These are phyloP conservation scores for Penicillium alfredii DNA, from an alignment of 495 filamentous ascomycete genomes.

Conservation along the genomic window DNA sequence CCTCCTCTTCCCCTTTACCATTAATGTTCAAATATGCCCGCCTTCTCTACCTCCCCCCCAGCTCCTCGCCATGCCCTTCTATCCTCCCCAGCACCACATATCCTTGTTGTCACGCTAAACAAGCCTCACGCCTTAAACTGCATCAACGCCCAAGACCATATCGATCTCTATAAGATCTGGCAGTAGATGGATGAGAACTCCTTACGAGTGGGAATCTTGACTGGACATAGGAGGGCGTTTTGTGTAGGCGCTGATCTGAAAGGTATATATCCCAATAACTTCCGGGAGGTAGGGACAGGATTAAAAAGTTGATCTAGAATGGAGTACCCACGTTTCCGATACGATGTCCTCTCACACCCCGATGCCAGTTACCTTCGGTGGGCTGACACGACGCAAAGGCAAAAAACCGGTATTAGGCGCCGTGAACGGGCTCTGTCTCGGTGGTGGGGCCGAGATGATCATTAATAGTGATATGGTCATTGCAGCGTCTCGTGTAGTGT, in stretches of 20 bases:
- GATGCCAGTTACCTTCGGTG: conserved; percentile 29
- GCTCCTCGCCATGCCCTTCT: conserved; percentile 31
- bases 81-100: conserved; percentile 41
- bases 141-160: conserved; percentile 45
- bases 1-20: no score
- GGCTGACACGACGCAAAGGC: conserved; percentile 42
- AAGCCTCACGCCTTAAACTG: conserved; percentile 44
- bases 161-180: conserved; percentile 48
- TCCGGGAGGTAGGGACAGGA: no score
- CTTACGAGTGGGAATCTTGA: conserved; percentile 50
- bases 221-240: conserved; percentile 52
- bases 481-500: conserved; percentile 46
- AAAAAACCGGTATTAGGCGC: conserved; percentile 63
- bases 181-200: conserved; percentile 54
- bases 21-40: no score
- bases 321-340: conserved; percentile 23
- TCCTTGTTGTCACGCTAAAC: conserved; percentile 45
- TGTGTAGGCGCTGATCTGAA: conserved; percentile 57
- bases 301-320: conserved; percentile 25
- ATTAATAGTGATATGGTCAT: conserved; percentile 67
- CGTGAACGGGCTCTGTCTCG: conserved; percentile 65
- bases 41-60: conserved; percentile 34
- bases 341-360: conserved; percentile 9
- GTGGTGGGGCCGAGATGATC: conserved; percentile 69
- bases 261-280: no score